Percentiles rank a stretch among this genome's conserved stretches.
Evolutionary conservation across 176 grass and related monocot species (phyloP).

Genomic region (Oryza glaberrima): DNA sequence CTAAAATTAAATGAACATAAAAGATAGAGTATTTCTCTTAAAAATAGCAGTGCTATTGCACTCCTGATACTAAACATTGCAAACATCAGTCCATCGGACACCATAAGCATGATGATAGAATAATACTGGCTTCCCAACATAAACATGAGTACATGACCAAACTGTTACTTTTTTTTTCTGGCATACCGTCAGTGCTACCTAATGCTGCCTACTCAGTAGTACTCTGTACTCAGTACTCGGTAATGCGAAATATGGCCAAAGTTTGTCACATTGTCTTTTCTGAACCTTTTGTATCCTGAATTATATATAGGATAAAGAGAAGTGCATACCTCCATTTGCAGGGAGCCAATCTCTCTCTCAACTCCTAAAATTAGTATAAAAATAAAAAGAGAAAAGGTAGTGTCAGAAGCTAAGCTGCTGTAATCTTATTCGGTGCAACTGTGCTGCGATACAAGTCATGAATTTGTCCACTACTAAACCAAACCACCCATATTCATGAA

Average conservation of each 20-base stretch:
- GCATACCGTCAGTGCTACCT: not conserved
- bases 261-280: not conserved
- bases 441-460: not conserved
- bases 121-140: not conserved
- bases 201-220: not conserved
- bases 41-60: not conserved
- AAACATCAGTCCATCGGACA: not conserved
- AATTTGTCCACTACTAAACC: not conserved
- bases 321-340: slow-evolving; percentile 81
- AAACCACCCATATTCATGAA: not conserved
- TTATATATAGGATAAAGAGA: slow-evolving; percentile 12
- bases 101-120: slow-evolving; percentile 12
- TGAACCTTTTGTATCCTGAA: not conserved
- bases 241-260: not conserved
- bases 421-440: not conserved
- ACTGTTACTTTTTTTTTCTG: not conserved
- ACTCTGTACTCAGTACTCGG: not conserved
- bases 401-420: not conserved
- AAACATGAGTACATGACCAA: not conserved
- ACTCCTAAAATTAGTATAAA: slow-evolving; percentile 38
- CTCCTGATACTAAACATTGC: not conserved
- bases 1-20: not conserved
- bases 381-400: too few species aligned
- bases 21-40: not conserved
- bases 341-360: slow-evolving; percentile 91